A percentile compares a stretch with the other conserved stretches of the same genome.
Conservation (phyloP, 2,329 filamentous ascomycete species). For the Fusarium robinianum region DNA sequence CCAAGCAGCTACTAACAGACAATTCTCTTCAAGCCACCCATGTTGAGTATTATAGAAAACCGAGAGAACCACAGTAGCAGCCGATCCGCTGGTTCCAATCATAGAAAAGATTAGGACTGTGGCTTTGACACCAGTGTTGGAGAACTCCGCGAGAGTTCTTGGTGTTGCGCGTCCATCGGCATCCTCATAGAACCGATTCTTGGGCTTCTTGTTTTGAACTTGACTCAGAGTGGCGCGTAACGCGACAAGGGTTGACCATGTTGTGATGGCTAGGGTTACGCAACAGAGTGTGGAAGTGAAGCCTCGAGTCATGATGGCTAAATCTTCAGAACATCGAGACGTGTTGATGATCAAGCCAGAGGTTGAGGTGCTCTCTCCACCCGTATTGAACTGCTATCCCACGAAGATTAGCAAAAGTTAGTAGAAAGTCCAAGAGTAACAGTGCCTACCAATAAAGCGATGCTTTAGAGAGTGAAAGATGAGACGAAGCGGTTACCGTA, state of each 20-base stretch:
- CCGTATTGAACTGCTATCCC: too few species aligned
- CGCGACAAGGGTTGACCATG: constrained; percentile 34
- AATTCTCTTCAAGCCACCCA: constrained; percentile 55
- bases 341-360: too few species aligned
- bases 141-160: constrained; percentile 64
- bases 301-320: constrained; percentile 1
- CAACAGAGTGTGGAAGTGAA: constrained; percentile 28
- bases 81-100: constrained; percentile 56
- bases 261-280: constrained; percentile 39
- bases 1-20: constrained; percentile 63
- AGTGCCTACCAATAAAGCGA: too few species aligned
- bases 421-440: too few species aligned
- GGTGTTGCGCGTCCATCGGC: constrained; percentile 68
- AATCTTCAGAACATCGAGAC: too few species aligned
- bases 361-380: too few species aligned
- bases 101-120: constrained; percentile 56
- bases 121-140: constrained; percentile 59
- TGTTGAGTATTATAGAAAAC: constrained; percentile 43
- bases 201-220: constrained; percentile 38
- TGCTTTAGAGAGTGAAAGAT: too few species aligned
- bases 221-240: constrained; percentile 43
- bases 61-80: constrained; percentile 58
- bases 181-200: constrained; percentile 64
- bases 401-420: too few species aligned
- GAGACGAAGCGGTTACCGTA: too few species aligned